Evolutionary conservation across 306 rosid species (phyloP), one percentile per base, ranked within the genome.

Genomic region (Gastrolobium bilobum): DNA sequence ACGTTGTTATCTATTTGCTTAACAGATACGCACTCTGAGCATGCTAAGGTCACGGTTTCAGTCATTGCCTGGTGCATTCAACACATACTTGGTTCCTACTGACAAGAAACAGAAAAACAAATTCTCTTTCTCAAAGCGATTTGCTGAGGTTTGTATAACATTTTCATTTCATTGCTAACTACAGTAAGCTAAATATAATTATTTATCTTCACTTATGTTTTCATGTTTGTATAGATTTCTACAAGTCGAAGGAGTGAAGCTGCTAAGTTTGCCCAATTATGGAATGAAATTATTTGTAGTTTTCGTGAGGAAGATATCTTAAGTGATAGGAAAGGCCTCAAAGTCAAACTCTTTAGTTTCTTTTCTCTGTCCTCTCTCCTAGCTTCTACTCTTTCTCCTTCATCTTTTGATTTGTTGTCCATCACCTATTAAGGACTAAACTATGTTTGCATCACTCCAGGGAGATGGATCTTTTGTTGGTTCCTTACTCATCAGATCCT

Each of bases 231-330:
- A 40, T 78, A 95, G 99, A 84, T 93, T 84, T 81, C 97, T 7
- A 73, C 98, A 14, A 91, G 92, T 87, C 90, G 90, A 86, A 92
- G 97, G 86, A 90, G 90, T 88, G 99, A 95, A 86, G 99, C 99
- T 81, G 97, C 99, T 44, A 95, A 95, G 73, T 95, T 95, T 85
- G 96, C 99, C 75, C 99, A 95, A 73, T 59, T 95, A 79, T 95
- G 98, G 98, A 95, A 95, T 77, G 98, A 93, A 91, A 82, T 95
- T 75, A 95, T 95, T 66, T 90, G 98, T 84, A 93, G 99, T 89
- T 95, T 91, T 80, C 98, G 99, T 9, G 98, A 95, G 89, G 98
- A 95, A 78, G 99, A 95, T 86, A 72, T 95, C 81, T 88, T 95
- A 62, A 91, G 93, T 40, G 97, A 95, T 59, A 88, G 98, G 99